Conservation (phyloP, 352 stramenopile species). For the Pelagophyceae sp. region DNA sequence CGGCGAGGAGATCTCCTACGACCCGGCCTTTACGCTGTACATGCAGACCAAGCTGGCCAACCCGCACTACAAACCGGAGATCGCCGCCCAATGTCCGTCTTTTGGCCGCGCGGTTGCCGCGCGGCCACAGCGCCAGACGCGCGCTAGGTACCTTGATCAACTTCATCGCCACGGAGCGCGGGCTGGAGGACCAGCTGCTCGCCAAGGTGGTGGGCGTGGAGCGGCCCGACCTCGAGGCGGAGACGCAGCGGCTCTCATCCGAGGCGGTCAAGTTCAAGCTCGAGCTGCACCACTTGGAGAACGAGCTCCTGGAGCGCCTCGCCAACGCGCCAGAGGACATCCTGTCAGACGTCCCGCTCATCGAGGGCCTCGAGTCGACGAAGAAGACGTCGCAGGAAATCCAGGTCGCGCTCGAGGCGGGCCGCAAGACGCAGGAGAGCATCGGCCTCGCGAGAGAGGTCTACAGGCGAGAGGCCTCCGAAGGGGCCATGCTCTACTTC, state of each 20-base stretch:
- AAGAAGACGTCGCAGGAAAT: conserved; percentile 92
- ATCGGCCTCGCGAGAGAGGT: conserved; percentile 86
- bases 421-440: conserved; percentile 83
- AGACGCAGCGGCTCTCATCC: conserved; percentile 79
- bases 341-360: conserved; percentile 85
- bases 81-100: conserved; percentile 79
- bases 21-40: conserved; percentile 89
- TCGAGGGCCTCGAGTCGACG: conserved; percentile 88
- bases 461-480: conserved; percentile 81
- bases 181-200: conserved; percentile 87
- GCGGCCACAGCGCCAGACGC: conserved; percentile 39
- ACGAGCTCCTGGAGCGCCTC: conserved; percentile 85
- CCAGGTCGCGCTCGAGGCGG: conserved; percentile 81
- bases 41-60: conserved; percentile 93
- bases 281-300: conserved; percentile 86
- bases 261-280: conserved; percentile 81
- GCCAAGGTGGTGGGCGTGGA: conserved; percentile 91
- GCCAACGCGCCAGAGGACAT: conserved; percentile 92
- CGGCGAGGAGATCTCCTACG: conserved; percentile 91
- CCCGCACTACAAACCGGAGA: conserved; percentile 95
- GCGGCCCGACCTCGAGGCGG: conserved; percentile 81
- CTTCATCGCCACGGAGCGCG: conserved; percentile 91
- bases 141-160: conserved; percentile 97
- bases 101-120: no score
- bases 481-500: conserved; percentile 95